These are phyloP conservation scores for Lineolata rhizophorae DNA, from an alignment of 495 filamentous ascomycete species.

Conservation along the genomic window DNA sequence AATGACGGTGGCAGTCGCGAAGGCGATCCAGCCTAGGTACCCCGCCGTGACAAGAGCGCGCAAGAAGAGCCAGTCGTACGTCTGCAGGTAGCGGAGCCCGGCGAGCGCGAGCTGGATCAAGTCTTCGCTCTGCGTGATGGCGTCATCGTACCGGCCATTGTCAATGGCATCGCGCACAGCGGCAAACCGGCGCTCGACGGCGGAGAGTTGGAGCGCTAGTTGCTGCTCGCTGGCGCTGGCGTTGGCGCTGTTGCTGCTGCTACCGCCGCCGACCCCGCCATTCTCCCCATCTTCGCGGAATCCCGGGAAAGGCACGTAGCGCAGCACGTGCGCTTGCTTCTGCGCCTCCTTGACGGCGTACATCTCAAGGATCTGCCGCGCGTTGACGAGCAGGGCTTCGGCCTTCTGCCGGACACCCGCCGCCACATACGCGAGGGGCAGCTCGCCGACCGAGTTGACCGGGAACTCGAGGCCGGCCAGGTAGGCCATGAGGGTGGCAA, in stretches of 20 bases:
- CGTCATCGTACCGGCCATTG: conserved; percentile 39
- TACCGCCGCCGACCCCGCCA: no score
- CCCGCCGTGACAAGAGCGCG: conserved; percentile 80
- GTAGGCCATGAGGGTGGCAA: conserved; percentile 93
- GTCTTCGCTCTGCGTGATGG: conserved; percentile 51
- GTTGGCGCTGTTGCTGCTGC: no score
- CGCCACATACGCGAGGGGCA: conserved; percentile 64
- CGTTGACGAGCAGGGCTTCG: conserved; percentile 66
- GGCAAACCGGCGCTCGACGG: conserved; percentile 43
- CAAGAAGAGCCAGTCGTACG: conserved; percentile 95
- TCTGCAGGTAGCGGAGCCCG: conserved; percentile 86
- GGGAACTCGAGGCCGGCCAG: conserved; percentile 80
- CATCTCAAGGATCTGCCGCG: conserved; percentile 81
- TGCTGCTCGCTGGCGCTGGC: no score
- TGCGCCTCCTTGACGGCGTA: conserved; percentile 85
- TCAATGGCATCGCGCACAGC: conserved; percentile 47
- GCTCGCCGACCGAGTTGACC: conserved; percentile 87
- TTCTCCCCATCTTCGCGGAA: conserved; percentile 31
- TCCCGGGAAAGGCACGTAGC: conserved; percentile 48
- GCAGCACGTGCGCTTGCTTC: conserved; percentile 51
- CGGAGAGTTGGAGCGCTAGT: no score
- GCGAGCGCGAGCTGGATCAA: conserved; percentile 58
- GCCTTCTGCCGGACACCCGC: conserved; percentile 57
- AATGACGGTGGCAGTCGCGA: conserved; percentile 77
- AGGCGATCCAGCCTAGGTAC: conserved; percentile 92